These are phyloP conservation scores for Trichoderma harzianum DNA, from an alignment of 2,329 filamentous ascomycete genomes.

Conservation along the genomic window DNA sequence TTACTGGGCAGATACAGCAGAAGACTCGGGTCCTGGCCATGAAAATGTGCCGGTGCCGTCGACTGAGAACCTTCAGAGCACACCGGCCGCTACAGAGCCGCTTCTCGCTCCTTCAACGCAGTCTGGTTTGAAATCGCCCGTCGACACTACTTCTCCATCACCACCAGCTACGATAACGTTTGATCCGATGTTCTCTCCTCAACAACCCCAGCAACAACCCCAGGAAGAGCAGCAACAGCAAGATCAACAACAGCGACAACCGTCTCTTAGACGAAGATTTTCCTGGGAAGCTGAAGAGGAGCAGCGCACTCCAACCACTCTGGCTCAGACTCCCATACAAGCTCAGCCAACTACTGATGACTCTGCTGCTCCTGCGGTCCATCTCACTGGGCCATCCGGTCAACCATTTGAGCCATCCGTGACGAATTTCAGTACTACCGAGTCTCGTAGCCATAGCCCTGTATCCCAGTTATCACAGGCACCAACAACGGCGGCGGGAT, in stretches of 20 bases:
- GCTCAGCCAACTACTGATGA: not conserved
- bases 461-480: slow-evolving; percentile 14
- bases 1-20: slow-evolving; percentile 53
- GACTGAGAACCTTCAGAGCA: not conserved
- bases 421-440: slow-evolving; percentile 19
- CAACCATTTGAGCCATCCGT: slow-evolving; percentile 12
- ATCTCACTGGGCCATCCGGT: slow-evolving; percentile 5
- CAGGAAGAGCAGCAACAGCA: not conserved
- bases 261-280: slow-evolving; percentile 31
- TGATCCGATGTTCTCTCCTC: not conserved
- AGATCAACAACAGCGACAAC: slow-evolving; percentile 9
- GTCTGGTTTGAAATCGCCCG: not conserved
- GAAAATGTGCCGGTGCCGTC: not conserved
- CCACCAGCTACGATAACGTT: not conserved
- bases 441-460: slow-evolving; percentile 18
- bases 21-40: not conserved
- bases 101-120: not conserved
- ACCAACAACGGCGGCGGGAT: slow-evolving; percentile 12
- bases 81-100: not conserved
- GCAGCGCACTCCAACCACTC: not conserved
- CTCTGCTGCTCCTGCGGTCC: not conserved
- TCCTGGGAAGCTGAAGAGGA: slow-evolving; percentile 35
- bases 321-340: not conserved
- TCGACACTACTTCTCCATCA: not conserved
- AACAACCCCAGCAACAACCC: not conserved